Evolutionary conservation across 176 grass and related monocot species (phyloP), one percentile per base, ranked within the genome.

Genomic region (Lolium multiflorum): DNA sequence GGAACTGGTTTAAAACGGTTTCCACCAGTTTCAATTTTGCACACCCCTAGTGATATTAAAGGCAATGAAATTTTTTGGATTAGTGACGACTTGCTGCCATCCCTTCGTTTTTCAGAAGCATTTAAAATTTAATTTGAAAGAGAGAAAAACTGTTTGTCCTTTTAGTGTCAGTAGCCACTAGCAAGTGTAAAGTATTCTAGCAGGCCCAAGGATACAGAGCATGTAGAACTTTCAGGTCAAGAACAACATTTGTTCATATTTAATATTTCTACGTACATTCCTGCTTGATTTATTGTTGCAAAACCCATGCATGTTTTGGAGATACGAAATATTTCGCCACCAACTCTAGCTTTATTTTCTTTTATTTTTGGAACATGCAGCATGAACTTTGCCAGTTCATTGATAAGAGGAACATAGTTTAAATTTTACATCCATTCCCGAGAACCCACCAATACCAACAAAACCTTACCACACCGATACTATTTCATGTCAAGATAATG

Each of bases 41-140:
- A 35, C 31, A 35, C 31, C 31, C 31, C 31, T 35, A 28, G 28
- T 58, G 50, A 51, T 15, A 35, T 3, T 43, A 43, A 43, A 43
- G 41, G 41, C 49, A 76, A 55, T 55, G 74, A 54, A 76, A 2
- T 54, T 54, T 76, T 69, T 37, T 6, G 74, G 25, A 76, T 37
- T 84, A 79, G 49, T 37, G 50, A 77, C 21, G 55, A 10, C 25
- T 37, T 77, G 83, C 26, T 7, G 18, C 10, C 21, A 78, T 28
- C 69, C 56, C 13, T 61, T 66, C 44, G 11, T 55, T 73, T 80
- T 47, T 74, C 47, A 74, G 8, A 74, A 80, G 46, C 78, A 83
- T 52, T 73, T 47, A 74, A 56, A 44, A 18, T 57, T 80, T 47
- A 31, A 37, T 10, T 46, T 84, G 15, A 79, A 79, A 35, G 31